phyloP scores from a whole-genome alignment of 2,329 filamentous ascomycete species.

The Diaporthe aspalathi region DNA sequence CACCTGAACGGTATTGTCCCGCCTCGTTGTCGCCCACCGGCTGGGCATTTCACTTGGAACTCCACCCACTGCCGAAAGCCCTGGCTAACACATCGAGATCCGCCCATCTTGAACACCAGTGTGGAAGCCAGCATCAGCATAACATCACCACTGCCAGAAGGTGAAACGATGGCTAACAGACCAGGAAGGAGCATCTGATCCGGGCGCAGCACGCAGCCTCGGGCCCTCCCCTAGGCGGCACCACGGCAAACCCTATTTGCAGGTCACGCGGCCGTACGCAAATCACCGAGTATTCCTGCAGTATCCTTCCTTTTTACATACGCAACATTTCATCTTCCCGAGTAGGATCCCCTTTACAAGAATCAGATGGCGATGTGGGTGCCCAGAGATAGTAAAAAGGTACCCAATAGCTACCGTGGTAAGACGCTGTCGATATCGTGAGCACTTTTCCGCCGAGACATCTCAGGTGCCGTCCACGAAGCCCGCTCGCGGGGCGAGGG shows the following conservation, averaged over 20 bases:
- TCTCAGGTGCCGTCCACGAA: neutral
- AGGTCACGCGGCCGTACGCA: neutral
- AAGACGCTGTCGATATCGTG: too few relatives aligned
- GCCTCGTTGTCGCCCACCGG: neutral
- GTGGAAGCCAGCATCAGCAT: neutral
- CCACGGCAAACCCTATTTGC: neutral
- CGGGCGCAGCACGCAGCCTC: neutral
- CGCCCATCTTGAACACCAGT: neutral
- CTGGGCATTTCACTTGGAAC: neutral
- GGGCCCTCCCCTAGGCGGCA: neutral
- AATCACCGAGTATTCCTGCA: neutral
- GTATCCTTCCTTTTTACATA: neutral
- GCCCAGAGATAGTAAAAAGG: too few relatives aligned
- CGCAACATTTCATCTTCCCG: too few relatives aligned
- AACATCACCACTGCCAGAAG: neutral
- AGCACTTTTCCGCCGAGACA: neutral
- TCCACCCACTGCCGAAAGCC: neutral
- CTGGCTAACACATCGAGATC: neutral
- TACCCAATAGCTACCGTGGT: too few relatives aligned
- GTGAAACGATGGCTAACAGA: neutral
- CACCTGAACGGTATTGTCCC: too few relatives aligned
- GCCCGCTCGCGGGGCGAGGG: neutral
- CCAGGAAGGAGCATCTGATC: constrained; percentile 9
- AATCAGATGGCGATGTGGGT: neutral
- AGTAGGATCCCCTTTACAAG: too few relatives aligned